phyloP scores from a whole-genome alignment of 1,139 yeast species.

The Tardiomyces digboiensis region DNA sequence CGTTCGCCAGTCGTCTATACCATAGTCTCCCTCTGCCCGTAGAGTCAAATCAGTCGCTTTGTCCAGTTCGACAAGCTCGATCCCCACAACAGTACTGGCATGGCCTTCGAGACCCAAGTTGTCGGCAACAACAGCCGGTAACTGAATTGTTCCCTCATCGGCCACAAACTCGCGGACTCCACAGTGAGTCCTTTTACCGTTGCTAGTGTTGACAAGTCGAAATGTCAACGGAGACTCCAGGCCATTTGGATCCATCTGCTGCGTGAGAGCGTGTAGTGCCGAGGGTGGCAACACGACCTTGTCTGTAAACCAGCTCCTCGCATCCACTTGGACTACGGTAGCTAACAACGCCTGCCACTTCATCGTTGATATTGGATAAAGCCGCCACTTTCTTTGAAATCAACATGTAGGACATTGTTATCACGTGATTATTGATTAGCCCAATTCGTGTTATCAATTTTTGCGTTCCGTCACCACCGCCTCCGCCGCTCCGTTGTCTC shows the following conservation, averaged over 20 bases:
- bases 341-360: no score
- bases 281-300: constrained; percentile 25
- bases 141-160: constrained; percentile 18
- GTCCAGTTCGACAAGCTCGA: constrained; percentile 23
- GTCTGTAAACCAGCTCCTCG: constrained; percentile 7
- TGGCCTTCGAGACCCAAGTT: constrained; percentile 15
- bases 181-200: constrained; percentile 22
- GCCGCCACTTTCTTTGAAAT: no score
- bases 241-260: constrained; percentile 8
- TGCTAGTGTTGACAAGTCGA: constrained; percentile 17
- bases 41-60: constrained; percentile 28
- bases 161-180: constrained; percentile 36
- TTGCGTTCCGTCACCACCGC: no score
- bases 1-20: constrained; percentile 30
- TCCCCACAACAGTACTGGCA: constrained; percentile 12
- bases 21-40: constrained; percentile 14
- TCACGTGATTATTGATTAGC: no score
- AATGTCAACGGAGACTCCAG: constrained; percentile 31
- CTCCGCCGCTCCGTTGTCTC: no score
- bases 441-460: no score
- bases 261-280: constrained; percentile 18
- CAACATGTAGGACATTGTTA: no score
- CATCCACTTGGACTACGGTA: no score
- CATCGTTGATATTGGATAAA: no score
- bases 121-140: constrained; percentile 22